These are phyloP conservation scores for Cicer cuneatum DNA, from an alignment of 306 rosid genomes.

Conservation along the genomic window DNA sequence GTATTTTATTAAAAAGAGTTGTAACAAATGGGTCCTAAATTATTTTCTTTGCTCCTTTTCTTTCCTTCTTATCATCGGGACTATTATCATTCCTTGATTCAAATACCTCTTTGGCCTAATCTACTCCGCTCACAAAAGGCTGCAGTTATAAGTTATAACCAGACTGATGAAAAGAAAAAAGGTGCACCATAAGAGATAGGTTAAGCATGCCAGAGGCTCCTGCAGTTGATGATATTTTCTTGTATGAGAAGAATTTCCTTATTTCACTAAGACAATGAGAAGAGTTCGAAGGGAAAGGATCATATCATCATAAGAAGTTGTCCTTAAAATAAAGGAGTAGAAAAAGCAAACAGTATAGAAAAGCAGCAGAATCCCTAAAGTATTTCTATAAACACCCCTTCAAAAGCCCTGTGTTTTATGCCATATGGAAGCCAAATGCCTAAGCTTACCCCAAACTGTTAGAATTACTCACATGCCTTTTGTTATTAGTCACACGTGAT, in stretches of 20 bases:
- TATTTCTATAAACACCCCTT: background rate
- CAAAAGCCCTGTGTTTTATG: background rate
- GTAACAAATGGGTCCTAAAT: no score
- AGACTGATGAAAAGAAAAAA: background rate
- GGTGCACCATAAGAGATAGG: background rate
- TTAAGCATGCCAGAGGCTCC: background rate
- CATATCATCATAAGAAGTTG: background rate
- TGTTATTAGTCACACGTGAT: no score
- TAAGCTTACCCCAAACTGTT: background rate
- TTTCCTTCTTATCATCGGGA: background rate
- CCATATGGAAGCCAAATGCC: background rate
- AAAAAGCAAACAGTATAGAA: background rate
- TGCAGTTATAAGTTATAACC: no score
- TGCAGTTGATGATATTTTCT: background rate
- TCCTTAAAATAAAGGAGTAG: background rate
- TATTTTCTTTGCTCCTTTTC: background rate
- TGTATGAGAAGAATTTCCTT: background rate
- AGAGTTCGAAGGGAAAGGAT: background rate
- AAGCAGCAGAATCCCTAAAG: background rate
- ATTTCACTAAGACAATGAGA: background rate
- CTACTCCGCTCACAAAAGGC: background rate
- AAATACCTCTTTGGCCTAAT: background rate
- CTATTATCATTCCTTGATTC: no score
- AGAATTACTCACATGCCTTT: background rate
- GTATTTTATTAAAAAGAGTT: no score